Conservation (phyloP, 2,329 filamentous ascomycete genomes). For the Aspergillus persii region DNA sequence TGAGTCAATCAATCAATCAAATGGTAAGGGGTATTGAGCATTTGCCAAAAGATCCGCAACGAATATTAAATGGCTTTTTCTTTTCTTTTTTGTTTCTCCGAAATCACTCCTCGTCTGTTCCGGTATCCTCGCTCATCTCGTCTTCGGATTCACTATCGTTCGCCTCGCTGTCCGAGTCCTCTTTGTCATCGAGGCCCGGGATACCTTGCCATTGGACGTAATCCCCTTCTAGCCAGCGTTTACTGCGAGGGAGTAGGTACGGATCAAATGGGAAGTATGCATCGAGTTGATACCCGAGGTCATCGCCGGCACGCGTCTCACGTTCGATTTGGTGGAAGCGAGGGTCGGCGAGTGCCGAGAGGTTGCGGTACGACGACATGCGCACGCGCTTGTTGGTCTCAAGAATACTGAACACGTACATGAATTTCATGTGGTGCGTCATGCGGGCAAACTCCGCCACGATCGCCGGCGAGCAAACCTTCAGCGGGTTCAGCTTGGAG, state of each 20-base stretch:
- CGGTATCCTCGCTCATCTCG: conserved; percentile 42
- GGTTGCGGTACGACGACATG: conserved; percentile 63
- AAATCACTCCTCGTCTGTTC: conserved; percentile 42
- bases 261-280: conserved; percentile 98
- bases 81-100: conserved; percentile 11
- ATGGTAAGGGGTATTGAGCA: not conserved
- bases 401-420: conserved; percentile 84
- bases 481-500: conserved; percentile 88
- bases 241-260: conserved; percentile 84
- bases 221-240: conserved; percentile 80
- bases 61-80: conserved; percentile 1
- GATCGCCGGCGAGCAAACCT: conserved; percentile 87
- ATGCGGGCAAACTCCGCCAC: conserved; percentile 90
- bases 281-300: conserved; percentile 81
- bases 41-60: not conserved
- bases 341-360: conserved; percentile 36
- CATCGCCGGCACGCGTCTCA: conserved; percentile 60
- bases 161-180: conserved; percentile 46
- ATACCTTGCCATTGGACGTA: conserved; percentile 80
- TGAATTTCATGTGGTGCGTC: conserved; percentile 77
- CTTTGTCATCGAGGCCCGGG: conserved; percentile 62
- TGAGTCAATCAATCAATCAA: not conserved
- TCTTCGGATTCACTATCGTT: conserved; percentile 33
- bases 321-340: conserved; percentile 49
- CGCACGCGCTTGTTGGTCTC: conserved; percentile 91